These are phyloP conservation scores for Capillidium rhysosporum DNA, from an alignment of 371 early-diverging fungal species.

Conservation along the genomic window DNA sequence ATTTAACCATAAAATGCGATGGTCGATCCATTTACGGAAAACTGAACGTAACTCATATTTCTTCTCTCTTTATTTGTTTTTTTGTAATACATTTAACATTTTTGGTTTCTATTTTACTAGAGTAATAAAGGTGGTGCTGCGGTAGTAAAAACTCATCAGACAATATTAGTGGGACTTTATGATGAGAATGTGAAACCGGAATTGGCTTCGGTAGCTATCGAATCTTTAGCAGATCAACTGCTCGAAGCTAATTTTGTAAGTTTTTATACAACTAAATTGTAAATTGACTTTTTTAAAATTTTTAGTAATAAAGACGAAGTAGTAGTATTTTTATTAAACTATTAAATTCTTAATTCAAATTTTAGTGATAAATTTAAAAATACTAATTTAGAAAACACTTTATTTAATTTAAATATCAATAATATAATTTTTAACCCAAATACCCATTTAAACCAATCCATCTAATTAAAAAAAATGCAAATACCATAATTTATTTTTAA, in stretches of 20 bases:
- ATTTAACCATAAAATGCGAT: neutral
- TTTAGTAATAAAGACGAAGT: too few species aligned
- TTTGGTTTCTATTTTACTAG: neutral
- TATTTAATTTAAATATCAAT: too few species aligned
- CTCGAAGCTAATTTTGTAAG: neutral
- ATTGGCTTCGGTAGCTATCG: slow-evolving; percentile 1
- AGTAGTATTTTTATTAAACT: too few species aligned
- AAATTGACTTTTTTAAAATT: neutral
- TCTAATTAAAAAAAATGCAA: too few species aligned
- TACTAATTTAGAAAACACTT: too few species aligned
- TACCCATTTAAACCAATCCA: too few species aligned
- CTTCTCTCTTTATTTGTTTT: neutral
- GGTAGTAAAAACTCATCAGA: neutral
- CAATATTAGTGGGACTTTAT: neutral
- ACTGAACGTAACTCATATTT: neutral
- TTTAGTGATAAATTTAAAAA: too few species aligned
- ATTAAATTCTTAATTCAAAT: too few species aligned
- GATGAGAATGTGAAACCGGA: neutral
- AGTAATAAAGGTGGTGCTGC: neutral
- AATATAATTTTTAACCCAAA: too few species aligned
- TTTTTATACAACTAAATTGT: neutral
- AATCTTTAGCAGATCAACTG: neutral
- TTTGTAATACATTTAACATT: too few species aligned
- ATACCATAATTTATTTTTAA: too few species aligned
- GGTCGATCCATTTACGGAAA: neutral